These are phyloP conservation scores for Dacryopinax spathularia DNA, from an alignment of 768 basidiomycete genomes.

Conservation along the genomic window DNA sequence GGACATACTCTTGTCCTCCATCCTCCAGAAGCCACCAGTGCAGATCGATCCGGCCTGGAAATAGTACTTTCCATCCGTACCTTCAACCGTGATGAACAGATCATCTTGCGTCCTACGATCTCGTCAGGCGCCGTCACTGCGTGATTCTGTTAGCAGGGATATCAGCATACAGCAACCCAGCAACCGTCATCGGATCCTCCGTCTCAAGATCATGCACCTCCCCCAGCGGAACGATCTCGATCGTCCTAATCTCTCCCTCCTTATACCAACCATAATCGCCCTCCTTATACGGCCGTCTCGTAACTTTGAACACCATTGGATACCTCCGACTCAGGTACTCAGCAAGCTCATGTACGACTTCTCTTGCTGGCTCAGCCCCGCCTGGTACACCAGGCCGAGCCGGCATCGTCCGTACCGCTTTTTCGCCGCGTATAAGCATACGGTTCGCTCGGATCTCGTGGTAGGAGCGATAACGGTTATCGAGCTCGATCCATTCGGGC, in stretches of 20 bases:
- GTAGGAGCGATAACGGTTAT: slow-evolving; percentile 40
- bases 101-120: slow-evolving; percentile 19
- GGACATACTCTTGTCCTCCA: slow-evolving; percentile 43
- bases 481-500: slow-evolving; percentile 64
- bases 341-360: slow-evolving; percentile 52
- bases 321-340: slow-evolving; percentile 53
- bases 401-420: slow-evolving; percentile 35
- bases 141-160: background rate
- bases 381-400: slow-evolving; percentile 28
- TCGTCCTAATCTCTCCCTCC: slow-evolving; percentile 35
- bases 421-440: slow-evolving; percentile 36
- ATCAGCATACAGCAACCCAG: slow-evolving; percentile 44
- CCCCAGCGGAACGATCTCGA: slow-evolving; percentile 38
- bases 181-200: slow-evolving; percentile 46
- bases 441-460: slow-evolving; percentile 39
- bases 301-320: slow-evolving; percentile 40
- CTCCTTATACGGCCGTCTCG: slow-evolving; percentile 23
- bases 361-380: slow-evolving; percentile 34
- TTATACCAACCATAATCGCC: slow-evolving; percentile 27
- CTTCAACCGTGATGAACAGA: slow-evolving; percentile 21
- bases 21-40: slow-evolving; percentile 58
- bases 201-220: slow-evolving; percentile 38
- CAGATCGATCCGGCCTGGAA: slow-evolving; percentile 61
- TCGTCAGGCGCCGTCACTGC: background rate
- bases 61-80: slow-evolving; percentile 50